A percentile compares a stretch with the other conserved stretches of the same genome.
These are phyloP conservation scores for Viola pubescens DNA, from an alignment of 441 rosid species.

Conservation along the genomic window DNA sequence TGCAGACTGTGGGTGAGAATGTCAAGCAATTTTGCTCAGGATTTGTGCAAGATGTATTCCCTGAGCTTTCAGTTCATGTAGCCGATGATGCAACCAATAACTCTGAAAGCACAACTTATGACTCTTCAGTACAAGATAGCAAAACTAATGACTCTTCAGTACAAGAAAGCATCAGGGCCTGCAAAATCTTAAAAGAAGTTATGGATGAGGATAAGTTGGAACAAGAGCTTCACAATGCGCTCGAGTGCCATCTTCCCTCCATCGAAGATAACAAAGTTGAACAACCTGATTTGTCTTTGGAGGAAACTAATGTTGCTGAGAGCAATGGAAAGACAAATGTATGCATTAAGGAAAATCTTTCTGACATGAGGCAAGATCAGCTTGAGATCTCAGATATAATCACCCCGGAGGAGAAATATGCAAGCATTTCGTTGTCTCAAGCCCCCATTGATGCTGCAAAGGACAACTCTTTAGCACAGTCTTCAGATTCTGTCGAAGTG, in stretches of 20 bases:
- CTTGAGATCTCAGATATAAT: constrained; percentile 1
- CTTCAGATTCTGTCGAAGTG: constrained; percentile 14
- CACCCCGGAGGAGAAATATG: background rate
- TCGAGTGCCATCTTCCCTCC: no score
- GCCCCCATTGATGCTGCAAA: background rate
- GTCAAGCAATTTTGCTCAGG: constrained; percentile 23
- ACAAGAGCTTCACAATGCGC: no score
- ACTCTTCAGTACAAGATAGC: background rate
- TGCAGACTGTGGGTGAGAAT: constrained; percentile 23
- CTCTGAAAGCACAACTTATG: constrained; percentile 3
- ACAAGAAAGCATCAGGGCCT: no score
- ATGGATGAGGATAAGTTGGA: no score
- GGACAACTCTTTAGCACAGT: background rate
- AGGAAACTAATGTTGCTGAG: background rate
- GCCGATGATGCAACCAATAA: constrained; percentile 1
- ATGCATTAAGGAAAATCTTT: constrained; percentile 1
- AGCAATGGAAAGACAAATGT: no score
- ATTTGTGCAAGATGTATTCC: constrained; percentile 18
- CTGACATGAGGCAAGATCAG: constrained; percentile 4
- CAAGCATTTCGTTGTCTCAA: background rate
- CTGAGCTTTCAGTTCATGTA: background rate
- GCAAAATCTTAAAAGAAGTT: no score
- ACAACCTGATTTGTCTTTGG: background rate
- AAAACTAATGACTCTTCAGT: no score
- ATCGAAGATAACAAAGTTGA: background rate